These are phyloP conservation scores for Plasmodium coatneyi DNA, from an alignment of 169 alveolate genomes.

Conservation along the genomic window DNA sequence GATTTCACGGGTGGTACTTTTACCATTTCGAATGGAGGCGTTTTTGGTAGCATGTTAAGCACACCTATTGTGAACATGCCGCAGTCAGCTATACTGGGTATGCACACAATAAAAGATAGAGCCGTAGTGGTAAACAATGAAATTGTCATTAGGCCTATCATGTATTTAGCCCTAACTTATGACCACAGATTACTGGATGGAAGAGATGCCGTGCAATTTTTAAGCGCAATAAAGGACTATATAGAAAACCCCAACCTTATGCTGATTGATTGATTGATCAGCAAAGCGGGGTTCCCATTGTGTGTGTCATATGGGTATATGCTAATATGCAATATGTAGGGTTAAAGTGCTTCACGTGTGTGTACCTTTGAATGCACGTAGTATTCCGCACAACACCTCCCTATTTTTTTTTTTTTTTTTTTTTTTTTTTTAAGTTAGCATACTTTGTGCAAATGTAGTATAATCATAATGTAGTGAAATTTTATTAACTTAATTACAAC, in stretches of 20 bases:
- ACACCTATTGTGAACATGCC: slow-evolving; percentile 97
- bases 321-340: neutral
- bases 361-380: neutral
- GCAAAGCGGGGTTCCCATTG: neutral
- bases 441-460: neutral
- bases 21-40: slow-evolving; percentile 97
- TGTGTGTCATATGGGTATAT: neutral
- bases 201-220: slow-evolving; percentile 97
- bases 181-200: slow-evolving; percentile 98
- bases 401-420: neutral
- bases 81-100: slow-evolving; percentile 94
- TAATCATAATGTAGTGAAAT: neutral
- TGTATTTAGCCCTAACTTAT: slow-evolving; percentile 95
- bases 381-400: neutral
- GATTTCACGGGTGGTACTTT: slow-evolving; percentile 97
- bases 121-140: slow-evolving; percentile 94
- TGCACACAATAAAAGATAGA: slow-evolving; percentile 94
- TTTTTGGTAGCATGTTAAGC: slow-evolving; percentile 96
- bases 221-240: slow-evolving; percentile 90
- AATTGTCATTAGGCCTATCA: slow-evolving; percentile 95
- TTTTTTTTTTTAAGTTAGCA: neutral
- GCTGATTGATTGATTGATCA: slow-evolving; percentile 63
- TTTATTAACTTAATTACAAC: neutral
- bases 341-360: neutral
- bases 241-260: slow-evolving; percentile 93